phyloP scores from a whole-genome alignment of 2,329 filamentous ascomycete genomes.

The Lecanicillium sp. region DNA sequence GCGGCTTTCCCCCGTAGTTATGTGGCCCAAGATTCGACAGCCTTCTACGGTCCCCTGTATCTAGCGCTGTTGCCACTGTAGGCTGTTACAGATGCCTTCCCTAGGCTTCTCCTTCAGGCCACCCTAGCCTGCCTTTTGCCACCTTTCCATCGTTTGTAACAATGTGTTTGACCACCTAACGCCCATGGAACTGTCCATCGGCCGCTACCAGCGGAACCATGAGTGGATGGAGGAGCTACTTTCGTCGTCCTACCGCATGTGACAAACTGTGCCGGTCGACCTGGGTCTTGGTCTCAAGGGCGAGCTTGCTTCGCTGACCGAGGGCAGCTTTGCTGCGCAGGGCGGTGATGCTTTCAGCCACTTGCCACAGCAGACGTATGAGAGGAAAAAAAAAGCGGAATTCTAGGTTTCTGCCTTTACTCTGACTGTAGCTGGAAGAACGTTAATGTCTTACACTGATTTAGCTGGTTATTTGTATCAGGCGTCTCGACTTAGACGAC shows the following conservation, averaged over 20 bases:
- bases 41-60: background rate
- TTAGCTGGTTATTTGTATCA: too few species aligned
- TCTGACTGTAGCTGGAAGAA: too few species aligned
- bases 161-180: conserved; percentile 88
- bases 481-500: too few species aligned
- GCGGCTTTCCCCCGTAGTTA: too few species aligned
- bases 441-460: too few species aligned
- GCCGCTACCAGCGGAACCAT: conserved; percentile 88
- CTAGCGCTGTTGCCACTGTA: background rate
- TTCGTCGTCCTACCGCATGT: conserved; percentile 79
- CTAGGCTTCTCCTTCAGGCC: too few species aligned
- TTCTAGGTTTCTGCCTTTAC: too few species aligned
- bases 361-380: conserved; percentile 52
- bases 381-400: too few species aligned
- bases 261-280: conserved; percentile 80
- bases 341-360: conserved; percentile 41
- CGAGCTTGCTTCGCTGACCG: conserved; percentile 73
- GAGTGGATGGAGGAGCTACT: conserved; percentile 99
- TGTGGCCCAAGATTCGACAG: too few species aligned
- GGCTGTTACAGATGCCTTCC: too few species aligned
- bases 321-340: conserved; percentile 72
- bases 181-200: conserved; percentile 80
- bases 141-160: conserved; percentile 69
- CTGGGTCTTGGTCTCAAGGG: conserved; percentile 81
- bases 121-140: too few species aligned